These are phyloP conservation scores for Coniosporium apollinis DNA, from an alignment of 495 filamentous ascomycete genomes.

Conservation along the genomic window DNA sequence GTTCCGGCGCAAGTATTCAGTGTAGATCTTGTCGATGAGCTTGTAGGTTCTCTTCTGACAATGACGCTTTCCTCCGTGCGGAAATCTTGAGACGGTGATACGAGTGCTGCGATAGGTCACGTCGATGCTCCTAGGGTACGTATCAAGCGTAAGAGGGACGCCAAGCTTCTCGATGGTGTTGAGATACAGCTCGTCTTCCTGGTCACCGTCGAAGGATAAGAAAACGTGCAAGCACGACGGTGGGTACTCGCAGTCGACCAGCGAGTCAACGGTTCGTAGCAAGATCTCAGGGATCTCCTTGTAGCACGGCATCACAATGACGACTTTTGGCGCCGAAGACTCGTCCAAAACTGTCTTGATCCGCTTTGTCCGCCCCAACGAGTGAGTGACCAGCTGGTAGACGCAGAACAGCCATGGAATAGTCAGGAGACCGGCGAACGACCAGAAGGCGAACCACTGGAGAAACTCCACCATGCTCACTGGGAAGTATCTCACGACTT, in stretches of 20 bases:
- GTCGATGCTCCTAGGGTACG: constrained; percentile 82
- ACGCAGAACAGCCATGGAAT: constrained; percentile 90
- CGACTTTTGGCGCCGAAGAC: constrained; percentile 75
- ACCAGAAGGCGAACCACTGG: constrained; percentile 94
- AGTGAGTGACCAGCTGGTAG: constrained; percentile 74
- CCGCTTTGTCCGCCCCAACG: constrained; percentile 59
- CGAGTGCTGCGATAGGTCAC: constrained; percentile 66
- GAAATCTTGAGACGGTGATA: constrained; percentile 84
- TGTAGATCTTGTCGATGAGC: constrained; percentile 86
- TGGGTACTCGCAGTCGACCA: constrained; percentile 91
- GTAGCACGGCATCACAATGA: constrained; percentile 96
- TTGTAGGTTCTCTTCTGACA: constrained; percentile 92
- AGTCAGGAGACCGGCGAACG: constrained; percentile 71
- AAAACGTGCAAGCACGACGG: constrained; percentile 90
- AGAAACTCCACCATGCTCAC: constrained; percentile 44
- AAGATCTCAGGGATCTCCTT: constrained; percentile 81
- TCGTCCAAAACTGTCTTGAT: constrained; percentile 80
- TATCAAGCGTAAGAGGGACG: constrained; percentile 57
- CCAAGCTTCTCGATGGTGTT: constrained; percentile 79
- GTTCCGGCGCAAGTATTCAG: constrained; percentile 70
- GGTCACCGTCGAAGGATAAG: constrained; percentile 84
- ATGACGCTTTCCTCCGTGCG: constrained; percentile 82
- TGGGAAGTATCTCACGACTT: constrained; percentile 57
- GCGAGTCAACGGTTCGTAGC: constrained; percentile 76
- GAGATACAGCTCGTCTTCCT: constrained; percentile 77